A percentile compares a stretch with the other conserved stretches of the same genome.
phyloP scores from a whole-genome alignment of 371 early-diverging fungal species.

The Lichtheimia ornata region DNA sequence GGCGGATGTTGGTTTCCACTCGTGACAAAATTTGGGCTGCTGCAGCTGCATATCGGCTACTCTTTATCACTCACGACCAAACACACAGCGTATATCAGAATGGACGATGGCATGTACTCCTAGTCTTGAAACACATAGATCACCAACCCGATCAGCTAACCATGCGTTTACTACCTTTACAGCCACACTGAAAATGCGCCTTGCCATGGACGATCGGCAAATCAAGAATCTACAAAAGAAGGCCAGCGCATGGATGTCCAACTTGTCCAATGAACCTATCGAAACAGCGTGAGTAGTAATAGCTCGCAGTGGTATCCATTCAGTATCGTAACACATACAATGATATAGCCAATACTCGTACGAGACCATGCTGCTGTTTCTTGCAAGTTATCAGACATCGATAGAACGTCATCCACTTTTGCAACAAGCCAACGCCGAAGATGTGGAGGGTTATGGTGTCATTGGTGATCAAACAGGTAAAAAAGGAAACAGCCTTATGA shows the following conservation, averaged over 20 bases:
- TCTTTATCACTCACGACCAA: no score
- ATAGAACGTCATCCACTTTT: conserved; percentile 40
- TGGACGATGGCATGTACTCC: conserved; percentile 1
- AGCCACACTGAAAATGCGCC: conserved; percentile 30
- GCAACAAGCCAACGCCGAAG: conserved; percentile 49
- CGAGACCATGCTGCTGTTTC: conserved; percentile 34
- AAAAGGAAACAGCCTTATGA: background rate
- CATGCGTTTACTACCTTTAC: no score
- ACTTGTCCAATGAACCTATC: conserved; percentile 26
- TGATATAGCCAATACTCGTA: conserved; percentile 31
- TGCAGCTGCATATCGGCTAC: no score
- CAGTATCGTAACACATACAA: background rate
- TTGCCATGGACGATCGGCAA: conserved; percentile 46
- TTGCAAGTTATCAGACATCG: conserved; percentile 39
- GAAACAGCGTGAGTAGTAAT: conserved; percentile 32
- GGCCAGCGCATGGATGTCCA: conserved; percentile 24
- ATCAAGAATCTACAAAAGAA: conserved; percentile 39
- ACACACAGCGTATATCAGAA: background rate
- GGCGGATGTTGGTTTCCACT: no score
- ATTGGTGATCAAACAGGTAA: conserved; percentile 44
- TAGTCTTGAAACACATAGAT: no score
- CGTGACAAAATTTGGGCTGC: no score
- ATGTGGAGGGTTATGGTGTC: conserved; percentile 43
- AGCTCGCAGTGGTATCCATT: background rate
- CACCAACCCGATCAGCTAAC: no score